Base-by-base conservation (phyloP, 441 rosid genomes). In the Populus hybrid region DNA sequence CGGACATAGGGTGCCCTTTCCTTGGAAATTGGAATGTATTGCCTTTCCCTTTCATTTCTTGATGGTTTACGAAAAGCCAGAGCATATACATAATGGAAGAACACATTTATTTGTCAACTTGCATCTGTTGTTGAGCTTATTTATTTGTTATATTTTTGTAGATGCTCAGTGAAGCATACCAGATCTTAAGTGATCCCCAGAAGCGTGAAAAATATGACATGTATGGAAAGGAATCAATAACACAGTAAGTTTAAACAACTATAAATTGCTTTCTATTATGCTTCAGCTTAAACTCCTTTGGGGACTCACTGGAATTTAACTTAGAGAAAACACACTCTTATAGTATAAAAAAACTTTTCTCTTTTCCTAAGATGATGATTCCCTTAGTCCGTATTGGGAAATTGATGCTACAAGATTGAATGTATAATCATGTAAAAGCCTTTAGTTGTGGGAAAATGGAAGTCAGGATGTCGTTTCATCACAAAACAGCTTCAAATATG, bases 151-250 rank as follows among this genome's bases (percentile, higher is more conserved):
- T 74, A 26, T 79, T 38, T 77, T n/a, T 83, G 67, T 84, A 96
- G 99, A 83, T 76, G 72, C 97, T 92, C 74, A 97, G 98, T 59
- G 98, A 94, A 88, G 98, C 99, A n/a, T 96, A 96, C 82, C 98
- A 96, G 85, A 87, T 96, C 57, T 81, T 94, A 75, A 90, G 98
- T 82, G 98, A 96, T 86, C 96, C 96, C 1, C 92, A 88, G 75
- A 94, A 93, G 82, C 98, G 98, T 71, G 89, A 85, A 76, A 88
- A 94, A 67, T 96, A 94, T 83, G 92, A 96, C 87, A 92, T 86
- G 78, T 69, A 82, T 85, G 99, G 99, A 74, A 96, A 92, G 89
- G 92, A 84, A 76, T 98, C 95, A 71, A 73, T 96, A 63, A 80
- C 78, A 21, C 87, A 84, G 99, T 96, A 89, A 83, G 99, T 89